These are phyloP conservation scores for Sphagnum contortum DNA, from an alignment of 225 moss, liverwort and hornwort species.

Conservation along the genomic window DNA sequence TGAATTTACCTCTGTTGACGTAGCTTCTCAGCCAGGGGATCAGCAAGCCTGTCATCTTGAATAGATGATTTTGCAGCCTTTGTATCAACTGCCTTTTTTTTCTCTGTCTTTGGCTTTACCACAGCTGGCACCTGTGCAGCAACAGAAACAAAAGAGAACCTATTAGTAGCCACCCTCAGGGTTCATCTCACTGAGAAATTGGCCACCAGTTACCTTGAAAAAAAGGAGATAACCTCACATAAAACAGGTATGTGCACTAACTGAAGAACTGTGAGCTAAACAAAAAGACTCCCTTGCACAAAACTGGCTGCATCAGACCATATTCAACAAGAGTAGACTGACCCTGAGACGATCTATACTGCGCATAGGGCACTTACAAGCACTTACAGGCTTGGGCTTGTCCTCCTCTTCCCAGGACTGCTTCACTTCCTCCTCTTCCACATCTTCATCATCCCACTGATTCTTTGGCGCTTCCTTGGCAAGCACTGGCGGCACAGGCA, in stretches of 20 bases:
- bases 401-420: constrained; percentile 71
- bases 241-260: no score
- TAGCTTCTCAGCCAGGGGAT: constrained; percentile 85
- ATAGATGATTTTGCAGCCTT: constrained; percentile 41
- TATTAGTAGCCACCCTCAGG: no score
- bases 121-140: constrained; percentile 7
- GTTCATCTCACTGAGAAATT: no score
- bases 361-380: no score
- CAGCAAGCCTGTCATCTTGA: constrained; percentile 57
- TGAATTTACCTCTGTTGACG: constrained; percentile 75
- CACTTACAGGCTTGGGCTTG: constrained; percentile 36
- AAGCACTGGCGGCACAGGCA: constrained; percentile 72
- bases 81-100: constrained; percentile 28
- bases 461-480: constrained; percentile 33
- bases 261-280: no score
- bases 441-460: constrained; percentile 93
- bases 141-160: no score
- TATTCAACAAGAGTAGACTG: no score
- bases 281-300: no score
- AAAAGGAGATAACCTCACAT: no score
- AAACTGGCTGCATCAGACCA: no score
- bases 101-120: constrained; percentile 61
- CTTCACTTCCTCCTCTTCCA: constrained; percentile 53
- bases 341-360: no score
- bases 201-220: no score